These are phyloP conservation scores for Scheffersomyces parashehatae DNA, from an alignment of 1,139 yeast genomes.

Conservation along the genomic window DNA sequence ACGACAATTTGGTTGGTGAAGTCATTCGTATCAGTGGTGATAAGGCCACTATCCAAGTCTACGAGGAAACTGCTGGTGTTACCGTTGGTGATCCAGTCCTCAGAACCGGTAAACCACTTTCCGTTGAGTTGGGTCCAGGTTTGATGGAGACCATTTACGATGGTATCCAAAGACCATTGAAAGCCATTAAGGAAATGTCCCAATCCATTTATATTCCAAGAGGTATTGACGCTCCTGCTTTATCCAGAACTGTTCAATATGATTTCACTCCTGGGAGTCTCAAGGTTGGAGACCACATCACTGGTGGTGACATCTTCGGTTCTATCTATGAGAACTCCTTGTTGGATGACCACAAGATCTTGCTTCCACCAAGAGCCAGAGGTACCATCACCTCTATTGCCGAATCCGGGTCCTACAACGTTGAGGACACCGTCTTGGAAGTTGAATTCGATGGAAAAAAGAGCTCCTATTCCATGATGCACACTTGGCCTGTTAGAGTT, in stretches of 20 bases:
- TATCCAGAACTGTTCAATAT: constrained; percentile 77
- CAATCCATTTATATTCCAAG: constrained; percentile 96
- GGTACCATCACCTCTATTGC: constrained; percentile 95
- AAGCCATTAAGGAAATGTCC: constrained; percentile 81
- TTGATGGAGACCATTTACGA: constrained; percentile 98
- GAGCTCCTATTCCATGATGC: constrained; percentile 87
- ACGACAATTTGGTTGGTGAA: constrained; percentile 95
- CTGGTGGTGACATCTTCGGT: constrained; percentile 98
- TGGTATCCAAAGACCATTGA: constrained; percentile 98
- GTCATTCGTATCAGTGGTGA: constrained; percentile 95
- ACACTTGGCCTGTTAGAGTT: constrained; percentile 99
- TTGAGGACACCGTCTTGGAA: constrained; percentile 86
- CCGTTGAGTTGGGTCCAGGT: constrained; percentile 99
- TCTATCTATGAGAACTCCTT: constrained; percentile 91
- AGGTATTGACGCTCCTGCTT: constrained; percentile 96
- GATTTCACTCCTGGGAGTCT: constrained; percentile 80
- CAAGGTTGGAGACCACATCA: constrained; percentile 94
- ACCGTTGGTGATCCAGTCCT: constrained; percentile 98
- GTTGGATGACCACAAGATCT: constrained; percentile 86
- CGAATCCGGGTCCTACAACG: constrained; percentile 83
- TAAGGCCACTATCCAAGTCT: constrained; percentile 97
- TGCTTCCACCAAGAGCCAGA: constrained; percentile 96
- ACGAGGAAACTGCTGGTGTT: constrained; percentile 98
- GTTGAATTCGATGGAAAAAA: constrained; percentile 92
- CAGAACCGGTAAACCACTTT: constrained; percentile 96